Base-by-base conservation (phyloP, 805 yeast species). In the Lachancea lanzarotensis region DNA sequence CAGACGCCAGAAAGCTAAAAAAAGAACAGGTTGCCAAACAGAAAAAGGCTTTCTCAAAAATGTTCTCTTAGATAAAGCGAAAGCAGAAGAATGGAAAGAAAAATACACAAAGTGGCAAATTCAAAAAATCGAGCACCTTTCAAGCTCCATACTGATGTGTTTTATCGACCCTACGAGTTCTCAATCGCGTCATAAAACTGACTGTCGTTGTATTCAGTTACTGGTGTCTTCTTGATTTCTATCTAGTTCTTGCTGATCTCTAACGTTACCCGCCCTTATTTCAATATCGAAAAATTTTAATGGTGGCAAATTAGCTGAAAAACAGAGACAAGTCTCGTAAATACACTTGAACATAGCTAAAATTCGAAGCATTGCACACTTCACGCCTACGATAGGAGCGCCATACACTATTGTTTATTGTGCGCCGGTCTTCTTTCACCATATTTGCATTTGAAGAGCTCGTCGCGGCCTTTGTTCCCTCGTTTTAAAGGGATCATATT, bases 1-100 rank as follows among this genome's bases (percentile, higher is more conserved):
- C 68, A 13, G 84, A 80, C 34, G 79, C 85, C 19, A 78, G 78
- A 57, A 64, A 63, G 36, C 59, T 67, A 31, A 68, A 78, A 42
- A 76, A 76, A 52, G 66, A 65, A n/a, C 73, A 82, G 52, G 73
- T 70, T 44, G 79, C 81, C 42, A 81, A 81, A 60, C 85, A 84
- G 57, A 84, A 79, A 68, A 82, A 81, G 54, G 86, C 89, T 1
- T 74, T 81, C 70, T 70, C 85, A 45, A 84, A 83, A 61, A 79
- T 84, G 70, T 85, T 85, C 52, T 43, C 55, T 4, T 67, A 52
- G n/a, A n/a, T n/a, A 22, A 22, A 22, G 25, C 4, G 25, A 8
- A 22, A 4, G 8, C 8, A 8, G 25, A 22, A 22, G 8, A 22
- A 22, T 6, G 4, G 25, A 22, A 8, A 22, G 8, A 22, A 20